Base-by-base conservation (phyloP, 1,284 basidiomycete genomes). In the Apiotrichum akiyoshidainum region DNA sequence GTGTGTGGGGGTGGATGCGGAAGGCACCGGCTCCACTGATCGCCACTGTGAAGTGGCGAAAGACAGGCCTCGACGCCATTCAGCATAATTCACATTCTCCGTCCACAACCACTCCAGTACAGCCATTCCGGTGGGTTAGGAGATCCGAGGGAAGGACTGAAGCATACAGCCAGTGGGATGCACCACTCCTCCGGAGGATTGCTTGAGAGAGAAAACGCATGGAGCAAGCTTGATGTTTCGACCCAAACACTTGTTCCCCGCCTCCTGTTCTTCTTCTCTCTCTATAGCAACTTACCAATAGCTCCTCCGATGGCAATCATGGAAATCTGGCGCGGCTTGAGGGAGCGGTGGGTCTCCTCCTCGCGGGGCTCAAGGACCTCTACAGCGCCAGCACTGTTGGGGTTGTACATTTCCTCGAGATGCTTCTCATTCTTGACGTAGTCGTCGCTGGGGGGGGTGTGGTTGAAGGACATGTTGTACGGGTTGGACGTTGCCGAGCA, bases 241-340 rank as follows among this genome's bases (percentile, higher is more conserved):
- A n/a, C n/a, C n/a, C n/a, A n/a, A n/a, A n/a, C n/a, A n/a, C n/a
- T n/a, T n/a, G n/a, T n/a, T n/a, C n/a, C n/a, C n/a, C n/a, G n/a
- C n/a, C n/a, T n/a, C n/a, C n/a, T n/a, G n/a, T n/a, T n/a, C n/a
- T n/a, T n/a, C n/a, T n/a, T n/a, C n/a, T n/a, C n/a, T n/a, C n/a
- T n/a, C n/a, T n/a, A n/a, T n/a, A n/a, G n/a, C n/a, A n/a, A 63
- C 61, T 57, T 49, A 63, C 81, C 81, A 61, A 82, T 82, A 21
- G 77, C 78, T 21, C 81, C 81, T 47, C 62, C 59, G 37, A 82
- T 77, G 13, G 81, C 71, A 52, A 78, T 73, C 69, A 75, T 76
- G 52, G 69, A 67, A 45, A 76, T 64, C 63, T 75, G 75, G 46
- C 77, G 61, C 19, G 72, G 72, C 68, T 77, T 78, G 75, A 79